Conservation (phyloP, 768 basidiomycete species). For the Suillus tomentosus region DNA sequence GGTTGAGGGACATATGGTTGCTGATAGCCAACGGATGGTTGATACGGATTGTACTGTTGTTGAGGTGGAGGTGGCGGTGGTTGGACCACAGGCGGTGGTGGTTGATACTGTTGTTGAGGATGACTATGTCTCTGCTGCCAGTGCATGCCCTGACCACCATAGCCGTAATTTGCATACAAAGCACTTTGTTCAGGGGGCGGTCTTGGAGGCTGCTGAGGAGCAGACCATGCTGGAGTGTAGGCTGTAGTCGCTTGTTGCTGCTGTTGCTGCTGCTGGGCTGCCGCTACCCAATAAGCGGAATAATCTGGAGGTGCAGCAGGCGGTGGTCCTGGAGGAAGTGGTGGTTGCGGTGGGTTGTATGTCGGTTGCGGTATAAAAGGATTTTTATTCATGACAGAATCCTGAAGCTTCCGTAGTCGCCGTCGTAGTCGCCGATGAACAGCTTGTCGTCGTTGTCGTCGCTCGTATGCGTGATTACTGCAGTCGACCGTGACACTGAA, state of each 20-base stretch:
- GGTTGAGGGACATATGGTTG: conserved; percentile 69
- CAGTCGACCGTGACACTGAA: neutral
- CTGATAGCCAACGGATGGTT: conserved; percentile 64
- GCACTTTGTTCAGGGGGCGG: conserved; percentile 80
- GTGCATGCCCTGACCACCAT: conserved; percentile 65
- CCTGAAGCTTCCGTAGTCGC: conserved; percentile 4
- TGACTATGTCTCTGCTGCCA: conserved; percentile 74
- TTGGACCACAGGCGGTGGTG: conserved; percentile 52
- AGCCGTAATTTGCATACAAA: conserved; percentile 90
- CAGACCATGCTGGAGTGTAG: conserved; percentile 68
- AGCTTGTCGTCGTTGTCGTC: conserved; percentile 24
- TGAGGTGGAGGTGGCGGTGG: conserved; percentile 56
- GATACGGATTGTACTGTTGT: conserved; percentile 75
- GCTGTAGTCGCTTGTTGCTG: conserved; percentile 54
- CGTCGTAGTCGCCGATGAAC: conserved; percentile 15
- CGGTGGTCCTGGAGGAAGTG: conserved; percentile 78
- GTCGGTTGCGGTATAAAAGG: conserved; percentile 73
- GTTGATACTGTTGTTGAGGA: conserved; percentile 49
- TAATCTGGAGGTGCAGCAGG: conserved; percentile 77
- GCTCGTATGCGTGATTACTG: neutral
- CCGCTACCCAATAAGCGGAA: conserved; percentile 73
- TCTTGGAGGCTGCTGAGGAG: conserved; percentile 60
- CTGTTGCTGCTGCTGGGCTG: conserved; percentile 49
- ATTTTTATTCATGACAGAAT: conserved; percentile 75
- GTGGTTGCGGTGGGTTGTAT: conserved; percentile 73